These are phyloP conservation scores for Sphagnum contortum DNA, from an alignment of 225 moss, liverwort and hornwort species.

Conservation along the genomic window DNA sequence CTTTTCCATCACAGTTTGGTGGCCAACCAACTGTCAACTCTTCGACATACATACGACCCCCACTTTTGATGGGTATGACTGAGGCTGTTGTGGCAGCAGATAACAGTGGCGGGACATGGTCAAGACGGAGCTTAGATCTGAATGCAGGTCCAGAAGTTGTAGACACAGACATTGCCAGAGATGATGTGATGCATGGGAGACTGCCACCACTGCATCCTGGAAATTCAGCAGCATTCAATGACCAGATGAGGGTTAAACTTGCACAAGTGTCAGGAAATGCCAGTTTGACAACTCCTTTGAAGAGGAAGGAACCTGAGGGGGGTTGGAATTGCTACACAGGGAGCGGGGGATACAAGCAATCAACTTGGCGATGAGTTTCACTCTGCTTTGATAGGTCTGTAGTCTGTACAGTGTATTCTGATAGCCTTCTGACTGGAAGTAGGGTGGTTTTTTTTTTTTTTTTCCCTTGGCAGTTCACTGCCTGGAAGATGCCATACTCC, in stretches of 20 bases:
- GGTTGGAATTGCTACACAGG: slow-evolving; percentile 72
- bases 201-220: slow-evolving; percentile 48
- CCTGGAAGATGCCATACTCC: too few relatives aligned
- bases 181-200: slow-evolving; percentile 65
- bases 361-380: slow-evolving; percentile 59
- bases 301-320: slow-evolving; percentile 94
- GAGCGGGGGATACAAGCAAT: slow-evolving; percentile 52
- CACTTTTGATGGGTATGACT: slow-evolving; percentile 30
- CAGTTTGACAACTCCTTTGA: slow-evolving; percentile 36
- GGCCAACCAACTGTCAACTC: slow-evolving; percentile 31
- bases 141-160: slow-evolving; percentile 84
- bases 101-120: slow-evolving; percentile 29
- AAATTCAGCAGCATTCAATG: slow-evolving; percentile 19
- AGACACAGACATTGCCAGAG: slow-evolving; percentile 62
- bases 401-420: too few relatives aligned
- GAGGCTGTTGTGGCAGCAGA: slow-evolving; percentile 49
- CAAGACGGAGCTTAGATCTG: slow-evolving; percentile 73
- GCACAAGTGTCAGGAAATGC: slow-evolving; percentile 23
- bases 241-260: slow-evolving; percentile 38
- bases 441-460: too few relatives aligned
- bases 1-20: slow-evolving; percentile 46
- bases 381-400: too few relatives aligned
- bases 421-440: too few relatives aligned
- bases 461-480: too few relatives aligned
- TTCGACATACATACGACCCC: slow-evolving; percentile 38